A percentile compares a stretch with the other conserved stretches of the same genome.
Evolutionary conservation across 2,329 filamentous ascomycete genomes (phyloP).

Genomic region (Ceratocystis smalleyi): DNA sequence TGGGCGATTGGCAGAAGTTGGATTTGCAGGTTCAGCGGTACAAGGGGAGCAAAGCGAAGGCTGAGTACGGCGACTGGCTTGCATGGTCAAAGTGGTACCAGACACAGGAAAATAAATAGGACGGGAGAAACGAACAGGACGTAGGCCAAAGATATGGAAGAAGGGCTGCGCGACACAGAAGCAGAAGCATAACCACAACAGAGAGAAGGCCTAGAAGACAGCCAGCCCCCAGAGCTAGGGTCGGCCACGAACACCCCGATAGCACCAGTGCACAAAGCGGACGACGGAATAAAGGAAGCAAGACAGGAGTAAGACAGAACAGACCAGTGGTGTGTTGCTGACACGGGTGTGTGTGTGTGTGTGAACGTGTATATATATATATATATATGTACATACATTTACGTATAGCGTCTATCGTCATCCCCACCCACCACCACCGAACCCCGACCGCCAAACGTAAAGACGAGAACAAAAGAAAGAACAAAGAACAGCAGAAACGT

Average conservation of each 20-base stretch:
- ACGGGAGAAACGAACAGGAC: not conserved
- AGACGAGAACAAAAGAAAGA: constrained; percentile 1
- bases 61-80: constrained; percentile 60
- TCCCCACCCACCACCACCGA: not conserved
- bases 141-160: not conserved
- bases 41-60: constrained; percentile 62
- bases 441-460: not conserved
- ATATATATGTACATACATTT: constrained; percentile 10
- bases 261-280: too few relatives aligned
- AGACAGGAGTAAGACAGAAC: too few relatives aligned
- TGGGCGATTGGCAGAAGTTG: constrained; percentile 63
- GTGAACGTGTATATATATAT: constrained; percentile 4
- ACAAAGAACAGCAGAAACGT: constrained; percentile 4
- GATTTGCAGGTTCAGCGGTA: constrained; percentile 69
- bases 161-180: not conserved
- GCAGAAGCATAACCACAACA: not conserved
- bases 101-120: not conserved
- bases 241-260: too few relatives aligned
- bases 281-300: too few relatives aligned
- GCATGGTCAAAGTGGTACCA: constrained; percentile 63
- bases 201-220: not conserved
- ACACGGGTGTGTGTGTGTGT: not conserved
- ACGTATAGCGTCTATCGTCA: constrained; percentile 16
- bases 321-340: not conserved
- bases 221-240: not conserved